Evolutionary conservation across 129 eudicot species (phyloP), one percentile per base, ranked within the genome.

Genomic region (Centrapalus pauciflorus): DNA sequence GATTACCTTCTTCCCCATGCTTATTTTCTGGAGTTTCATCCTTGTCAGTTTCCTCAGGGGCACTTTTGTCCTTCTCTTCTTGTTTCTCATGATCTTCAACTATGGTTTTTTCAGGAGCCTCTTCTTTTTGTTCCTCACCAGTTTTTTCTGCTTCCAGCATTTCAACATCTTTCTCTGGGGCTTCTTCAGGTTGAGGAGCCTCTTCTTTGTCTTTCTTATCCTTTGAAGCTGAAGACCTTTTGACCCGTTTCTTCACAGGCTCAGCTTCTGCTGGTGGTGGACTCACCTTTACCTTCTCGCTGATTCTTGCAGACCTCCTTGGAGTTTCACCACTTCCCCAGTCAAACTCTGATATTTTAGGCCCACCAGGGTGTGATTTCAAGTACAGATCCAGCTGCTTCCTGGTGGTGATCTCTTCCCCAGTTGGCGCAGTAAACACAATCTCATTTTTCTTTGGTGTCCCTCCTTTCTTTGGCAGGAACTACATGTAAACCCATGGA

Each of bases 301-400:
- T 77, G 74, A 89, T 85, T 65, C 96, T 84, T 23, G 90, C 66
- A 27, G 96, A 89, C 60, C 96, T 75, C 61, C 96, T 80, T 20
- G 96, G 92, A 7, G 89, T 85, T 69, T 88, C 96, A 58, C 92
- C 96, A 0, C 81, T 77, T 50, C 92, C 92, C 96, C 96, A 88
- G 58, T 85, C 96, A 1, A 88, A 88, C 55, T 85, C 84, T 1
- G 96, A 76, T 29, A 64, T 29, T 56, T 77, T 69, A 34, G 96
- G 96, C 35, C 93, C 84, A 33, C 93, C 93, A 59, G 96, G 94
- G 84, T 89, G 90, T 8, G 90, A 63, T 76, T 89, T 89, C 70
- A 89, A 80, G 78, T 89, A 89, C 65, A 75, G 85, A 49, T 81
- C 90, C 69, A 89, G 68, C 87, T 89, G 93, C 64, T 67, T 83